Conservation (phyloP, 108 stramenopile genomes). For the Stephanodiscus minutulus region DNA sequence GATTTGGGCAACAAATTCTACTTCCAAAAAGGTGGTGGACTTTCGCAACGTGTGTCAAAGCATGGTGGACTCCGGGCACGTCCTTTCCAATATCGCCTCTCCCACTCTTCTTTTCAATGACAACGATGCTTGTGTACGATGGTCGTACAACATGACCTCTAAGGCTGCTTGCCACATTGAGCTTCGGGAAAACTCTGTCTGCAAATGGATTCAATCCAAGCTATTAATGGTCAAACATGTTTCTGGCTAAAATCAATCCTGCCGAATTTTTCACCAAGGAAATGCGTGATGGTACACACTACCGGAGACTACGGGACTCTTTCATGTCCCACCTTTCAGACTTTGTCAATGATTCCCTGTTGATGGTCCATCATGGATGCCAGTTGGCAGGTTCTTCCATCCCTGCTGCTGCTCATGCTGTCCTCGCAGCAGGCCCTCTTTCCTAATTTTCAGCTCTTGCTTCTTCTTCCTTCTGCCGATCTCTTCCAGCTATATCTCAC, state of each 20-base stretch:
- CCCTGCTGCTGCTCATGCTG: too few relatives aligned
- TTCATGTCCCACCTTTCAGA: neutral
- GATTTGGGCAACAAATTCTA: slow-evolving; percentile 15
- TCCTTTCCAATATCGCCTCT: neutral
- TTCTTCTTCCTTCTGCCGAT: too few relatives aligned
- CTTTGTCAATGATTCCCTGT: too few relatives aligned
- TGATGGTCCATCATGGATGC: too few relatives aligned
- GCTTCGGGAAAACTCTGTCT: slow-evolving; percentile 11
- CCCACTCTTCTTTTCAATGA: slow-evolving; percentile 9
- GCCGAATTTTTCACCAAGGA: slow-evolving; percentile 12
- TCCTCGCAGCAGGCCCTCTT: too few relatives aligned
- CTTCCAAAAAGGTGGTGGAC: slow-evolving; percentile 2
- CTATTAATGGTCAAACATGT: slow-evolving; percentile 15
- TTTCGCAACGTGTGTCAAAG: neutral
- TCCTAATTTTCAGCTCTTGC: too few relatives aligned
- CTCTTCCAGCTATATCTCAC: too few relatives aligned
- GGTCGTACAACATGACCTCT: slow-evolving; percentile 7
- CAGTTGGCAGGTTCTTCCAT: too few relatives aligned
- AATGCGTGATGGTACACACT: neutral
- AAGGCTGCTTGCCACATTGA: slow-evolving; percentile 19
- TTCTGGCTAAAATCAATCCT: slow-evolving; percentile 9
- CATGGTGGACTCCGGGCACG: neutral
- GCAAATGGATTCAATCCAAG: neutral
- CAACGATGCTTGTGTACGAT: slow-evolving; percentile 22
- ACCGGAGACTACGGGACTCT: neutral